A percentile compares a stretch with the other conserved stretches of the same genome.
Evolutionary conservation across 23 red algal genomes (phyloP).

Genomic region (Chondrus crispus): DNA sequence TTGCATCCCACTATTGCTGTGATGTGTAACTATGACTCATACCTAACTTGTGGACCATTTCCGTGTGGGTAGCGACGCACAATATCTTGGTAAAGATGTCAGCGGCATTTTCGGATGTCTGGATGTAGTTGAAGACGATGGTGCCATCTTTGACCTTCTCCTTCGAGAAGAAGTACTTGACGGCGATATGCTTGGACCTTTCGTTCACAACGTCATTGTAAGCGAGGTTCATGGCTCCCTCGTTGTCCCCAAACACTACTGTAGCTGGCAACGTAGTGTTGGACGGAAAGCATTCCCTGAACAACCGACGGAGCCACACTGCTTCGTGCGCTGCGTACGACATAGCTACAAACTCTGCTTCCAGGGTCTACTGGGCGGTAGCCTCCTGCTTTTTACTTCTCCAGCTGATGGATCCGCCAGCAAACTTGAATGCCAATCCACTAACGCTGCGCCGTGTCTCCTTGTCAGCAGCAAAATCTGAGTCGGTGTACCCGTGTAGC

Average conservation of each 20-base stretch:
- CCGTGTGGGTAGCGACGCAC: no score
- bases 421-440: neutral
- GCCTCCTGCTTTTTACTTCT: neutral
- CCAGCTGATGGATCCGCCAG: neutral
- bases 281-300: neutral
- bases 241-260: neutral
- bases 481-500: neutral
- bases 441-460: neutral
- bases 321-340: neutral
- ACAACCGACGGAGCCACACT: neutral
- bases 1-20: no score
- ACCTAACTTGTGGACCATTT: no score
- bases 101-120: neutral
- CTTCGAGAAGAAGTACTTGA: neutral
- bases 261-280: neutral
- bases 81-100: neutral
- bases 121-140: neutral
- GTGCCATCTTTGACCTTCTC: neutral
- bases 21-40: no score
- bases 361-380: neutral
- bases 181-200: neutral
- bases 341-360: constrained; percentile 11
- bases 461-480: neutral
- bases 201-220: neutral
- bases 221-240: constrained; percentile 4